A percentile compares a stretch with the other conserved stretches of the same genome.
These are phyloP conservation scores for Fusarium torreyae DNA, from an alignment of 2,329 filamentous ascomycete genomes.

Conservation along the genomic window DNA sequence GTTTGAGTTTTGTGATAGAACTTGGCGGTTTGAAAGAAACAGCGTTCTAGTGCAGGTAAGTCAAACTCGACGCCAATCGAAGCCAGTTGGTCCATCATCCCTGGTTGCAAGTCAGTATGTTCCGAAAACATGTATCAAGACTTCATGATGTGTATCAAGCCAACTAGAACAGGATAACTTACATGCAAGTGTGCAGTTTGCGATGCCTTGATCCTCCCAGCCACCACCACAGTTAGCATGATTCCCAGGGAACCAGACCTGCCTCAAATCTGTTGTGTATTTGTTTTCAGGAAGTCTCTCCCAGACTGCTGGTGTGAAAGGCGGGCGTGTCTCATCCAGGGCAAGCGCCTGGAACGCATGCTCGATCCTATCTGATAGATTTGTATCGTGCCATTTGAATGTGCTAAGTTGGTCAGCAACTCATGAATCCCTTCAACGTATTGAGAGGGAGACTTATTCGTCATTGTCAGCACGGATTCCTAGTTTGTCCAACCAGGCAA, in stretches of 20 bases:
- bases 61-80: constrained; percentile 68
- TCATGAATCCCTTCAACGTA: not conserved
- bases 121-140: not conserved
- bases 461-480: constrained; percentile 62
- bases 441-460: constrained; percentile 58
- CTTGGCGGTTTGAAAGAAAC: constrained; percentile 55
- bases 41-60: constrained; percentile 57
- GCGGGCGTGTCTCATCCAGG: constrained; percentile 68
- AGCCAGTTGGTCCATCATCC: constrained; percentile 71
- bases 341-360: constrained; percentile 73
- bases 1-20: constrained; percentile 51
- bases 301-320: constrained; percentile 71
- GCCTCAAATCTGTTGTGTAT: constrained; percentile 61
- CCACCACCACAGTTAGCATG: constrained; percentile 81
- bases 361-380: constrained; percentile 66
- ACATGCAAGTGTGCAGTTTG: constrained; percentile 59
- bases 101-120: constrained; percentile 48
- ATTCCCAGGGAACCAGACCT: constrained; percentile 78
- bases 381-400: constrained; percentile 69
- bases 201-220: constrained; percentile 67
- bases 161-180: constrained; percentile 34
- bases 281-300: constrained; percentile 59
- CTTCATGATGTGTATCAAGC: not conserved
- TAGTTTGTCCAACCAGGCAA: constrained; percentile 62
- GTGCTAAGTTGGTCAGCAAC: constrained; percentile 55